Percentiles rank a stretch among this genome's conserved stretches.
These are phyloP conservation scores for Penicillium sp. DNA, from an alignment of 2,329 filamentous ascomycete genomes.

Conservation along the genomic window DNA sequence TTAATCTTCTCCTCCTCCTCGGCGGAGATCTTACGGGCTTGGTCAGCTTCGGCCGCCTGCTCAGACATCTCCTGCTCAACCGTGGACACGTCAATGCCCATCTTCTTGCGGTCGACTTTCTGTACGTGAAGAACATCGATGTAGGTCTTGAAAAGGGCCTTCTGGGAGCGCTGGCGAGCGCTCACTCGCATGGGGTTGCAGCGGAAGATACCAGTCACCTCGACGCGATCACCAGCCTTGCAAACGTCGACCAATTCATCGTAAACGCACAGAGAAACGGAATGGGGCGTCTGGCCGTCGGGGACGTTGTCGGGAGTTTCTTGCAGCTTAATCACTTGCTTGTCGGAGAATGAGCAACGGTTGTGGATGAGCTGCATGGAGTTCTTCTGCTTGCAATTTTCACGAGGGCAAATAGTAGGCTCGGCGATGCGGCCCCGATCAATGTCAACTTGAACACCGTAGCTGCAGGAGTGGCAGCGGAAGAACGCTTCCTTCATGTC, in stretches of 20 bases:
- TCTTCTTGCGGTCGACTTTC: slow-evolving; percentile 92
- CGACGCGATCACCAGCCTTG: slow-evolving; percentile 94
- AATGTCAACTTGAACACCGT: slow-evolving; percentile 86
- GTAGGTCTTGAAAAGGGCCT: slow-evolving; percentile 97
- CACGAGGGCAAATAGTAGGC: slow-evolving; percentile 84
- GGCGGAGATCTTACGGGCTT: slow-evolving; percentile 78
- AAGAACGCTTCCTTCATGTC: slow-evolving; percentile 99
- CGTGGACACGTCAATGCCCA: slow-evolving; percentile 89
- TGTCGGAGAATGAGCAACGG: slow-evolving; percentile 90
- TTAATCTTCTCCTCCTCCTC: slow-evolving; percentile 92
- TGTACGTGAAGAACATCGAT: slow-evolving; percentile 94
- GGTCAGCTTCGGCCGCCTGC: slow-evolving; percentile 71
- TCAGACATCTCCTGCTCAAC: slow-evolving; percentile 82
- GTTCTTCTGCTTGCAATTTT: slow-evolving; percentile 80
- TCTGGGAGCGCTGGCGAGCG: slow-evolving; percentile 86
- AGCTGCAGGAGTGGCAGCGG: slow-evolving; percentile 89
- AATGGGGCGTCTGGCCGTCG: slow-evolving; percentile 95
- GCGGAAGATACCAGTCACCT: slow-evolving; percentile 96
- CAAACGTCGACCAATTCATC: slow-evolving; percentile 97
- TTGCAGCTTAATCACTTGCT: slow-evolving; percentile 98
- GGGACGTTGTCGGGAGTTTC: slow-evolving; percentile 95
- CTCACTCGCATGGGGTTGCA: slow-evolving; percentile 93
- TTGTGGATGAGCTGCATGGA: slow-evolving; percentile 99
- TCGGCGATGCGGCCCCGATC: slow-evolving; percentile 96
- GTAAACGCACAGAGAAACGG: slow-evolving; percentile 93